phyloP scores from a whole-genome alignment of 345 rosid genomes.

The Psidium friedrichsthalianum region DNA sequence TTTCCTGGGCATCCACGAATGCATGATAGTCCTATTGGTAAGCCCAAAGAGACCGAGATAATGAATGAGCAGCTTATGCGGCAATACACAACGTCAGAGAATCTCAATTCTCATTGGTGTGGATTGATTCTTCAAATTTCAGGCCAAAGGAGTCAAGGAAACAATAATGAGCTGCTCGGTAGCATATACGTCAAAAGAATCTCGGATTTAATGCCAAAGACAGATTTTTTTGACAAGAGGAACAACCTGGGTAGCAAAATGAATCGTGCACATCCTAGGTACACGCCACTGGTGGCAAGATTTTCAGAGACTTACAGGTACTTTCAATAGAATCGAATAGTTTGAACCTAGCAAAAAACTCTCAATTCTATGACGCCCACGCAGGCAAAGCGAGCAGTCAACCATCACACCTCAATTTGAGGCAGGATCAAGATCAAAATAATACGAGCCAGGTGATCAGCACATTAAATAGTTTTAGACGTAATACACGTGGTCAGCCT shows the following conservation, averaged over 20 bases:
- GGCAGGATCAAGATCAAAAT: background rate
- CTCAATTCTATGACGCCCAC: background rate
- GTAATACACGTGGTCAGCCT: background rate
- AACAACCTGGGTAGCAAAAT: background rate
- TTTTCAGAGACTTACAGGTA: background rate
- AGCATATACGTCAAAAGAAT: background rate
- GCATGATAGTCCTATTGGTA: background rate
- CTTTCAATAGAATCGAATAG: background rate
- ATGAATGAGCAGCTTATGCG: background rate
- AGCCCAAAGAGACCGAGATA: background rate
- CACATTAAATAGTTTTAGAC: background rate
- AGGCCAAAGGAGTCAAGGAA: background rate
- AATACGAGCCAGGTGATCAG: background rate
- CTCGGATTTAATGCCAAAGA: background rate
- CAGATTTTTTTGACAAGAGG: background rate
- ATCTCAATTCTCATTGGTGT: background rate
- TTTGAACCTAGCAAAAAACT: background rate
- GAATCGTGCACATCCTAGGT: background rate
- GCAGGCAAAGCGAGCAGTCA: too few species aligned
- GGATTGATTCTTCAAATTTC: background rate
- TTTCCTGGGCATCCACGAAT: background rate
- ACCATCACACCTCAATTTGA: background rate
- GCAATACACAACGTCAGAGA: background rate
- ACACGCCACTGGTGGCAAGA: background rate
- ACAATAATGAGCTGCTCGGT: background rate